phyloP scores from a whole-genome alignment of 2,329 filamentous ascomycete genomes.

The Aulographum hederae region DNA sequence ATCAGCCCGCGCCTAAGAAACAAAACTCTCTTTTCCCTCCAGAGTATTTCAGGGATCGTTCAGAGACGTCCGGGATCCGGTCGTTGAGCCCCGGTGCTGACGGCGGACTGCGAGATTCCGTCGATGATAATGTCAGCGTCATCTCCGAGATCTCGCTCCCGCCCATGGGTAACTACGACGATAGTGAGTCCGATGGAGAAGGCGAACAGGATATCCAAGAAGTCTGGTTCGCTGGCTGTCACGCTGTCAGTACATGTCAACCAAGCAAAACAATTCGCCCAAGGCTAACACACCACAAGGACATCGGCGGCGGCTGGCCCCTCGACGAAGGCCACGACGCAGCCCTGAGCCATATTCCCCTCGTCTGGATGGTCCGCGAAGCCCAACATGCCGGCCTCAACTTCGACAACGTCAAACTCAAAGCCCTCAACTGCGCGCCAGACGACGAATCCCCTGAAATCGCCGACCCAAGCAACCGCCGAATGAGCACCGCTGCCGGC shows the following conservation, averaged over 20 bases:
- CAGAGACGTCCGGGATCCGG: slow-evolving; percentile 16
- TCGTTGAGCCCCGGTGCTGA: slow-evolving; percentile 14
- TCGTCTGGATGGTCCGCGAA: slow-evolving; percentile 54
- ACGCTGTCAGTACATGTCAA: slow-evolving; percentile 28
- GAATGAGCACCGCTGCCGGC: slow-evolving; percentile 13
- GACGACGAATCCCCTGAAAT: slow-evolving; percentile 13
- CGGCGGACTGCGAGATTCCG: slow-evolving; percentile 3
- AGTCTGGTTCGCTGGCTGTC: slow-evolving; percentile 63
- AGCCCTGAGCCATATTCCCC: slow-evolving; percentile 46
- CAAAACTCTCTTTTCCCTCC: slow-evolving; percentile 12
- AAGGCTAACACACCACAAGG: slow-evolving; percentile 15
- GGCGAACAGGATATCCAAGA: slow-evolving; percentile 56
- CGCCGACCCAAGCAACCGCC: slow-evolving; percentile 4
- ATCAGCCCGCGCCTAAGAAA: background rate
- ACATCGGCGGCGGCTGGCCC: slow-evolving; percentile 62
- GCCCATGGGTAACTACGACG: slow-evolving; percentile 8
- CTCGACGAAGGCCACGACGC: slow-evolving; percentile 33
- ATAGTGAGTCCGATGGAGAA: slow-evolving; percentile 20
- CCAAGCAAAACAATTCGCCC: background rate
- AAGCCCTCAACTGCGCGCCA: slow-evolving; percentile 44
- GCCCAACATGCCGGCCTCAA: slow-evolving; percentile 45
- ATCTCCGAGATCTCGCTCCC: slow-evolving; percentile 1
- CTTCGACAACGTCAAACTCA: slow-evolving; percentile 52
- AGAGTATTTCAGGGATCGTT: slow-evolving; percentile 11
- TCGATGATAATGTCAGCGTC: background rate